These are phyloP conservation scores for Canariomyces notabilis DNA, from an alignment of 2,329 filamentous ascomycete species.

Conservation along the genomic window DNA sequence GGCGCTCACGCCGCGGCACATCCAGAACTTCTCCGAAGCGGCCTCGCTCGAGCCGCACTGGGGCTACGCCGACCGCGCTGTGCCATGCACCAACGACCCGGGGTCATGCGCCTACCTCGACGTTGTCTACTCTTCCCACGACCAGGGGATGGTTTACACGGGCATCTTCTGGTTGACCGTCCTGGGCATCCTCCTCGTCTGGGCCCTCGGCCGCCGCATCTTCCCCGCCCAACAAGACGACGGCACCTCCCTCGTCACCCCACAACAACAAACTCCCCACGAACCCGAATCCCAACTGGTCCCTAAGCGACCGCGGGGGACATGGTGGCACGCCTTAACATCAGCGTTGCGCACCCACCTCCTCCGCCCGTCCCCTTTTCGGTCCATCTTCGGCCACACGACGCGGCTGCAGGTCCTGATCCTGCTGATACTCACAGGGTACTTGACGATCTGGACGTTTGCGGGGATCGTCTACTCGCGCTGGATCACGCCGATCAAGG, in stretches of 20 bases:
- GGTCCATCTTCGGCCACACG: slow-evolving; percentile 60
- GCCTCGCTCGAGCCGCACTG: slow-evolving; percentile 38
- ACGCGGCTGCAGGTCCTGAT: slow-evolving; percentile 64
- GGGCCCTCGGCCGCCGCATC: slow-evolving; percentile 32
- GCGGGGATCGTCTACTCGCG: slow-evolving; percentile 62
- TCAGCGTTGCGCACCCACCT: slow-evolving; percentile 47
- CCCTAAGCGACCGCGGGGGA: neutral
- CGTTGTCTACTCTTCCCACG: slow-evolving; percentile 45
- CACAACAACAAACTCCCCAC: neutral
- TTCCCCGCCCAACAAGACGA: slow-evolving; percentile 13
- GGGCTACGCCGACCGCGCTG: slow-evolving; percentile 42
- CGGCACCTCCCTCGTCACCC: slow-evolving; percentile 11
- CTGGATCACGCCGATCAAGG: slow-evolving; percentile 66
- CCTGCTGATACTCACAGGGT: slow-evolving; percentile 52
- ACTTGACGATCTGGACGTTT: slow-evolving; percentile 64
- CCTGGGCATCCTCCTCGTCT: slow-evolving; percentile 39
- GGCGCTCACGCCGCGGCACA: slow-evolving; percentile 28
- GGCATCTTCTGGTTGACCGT: slow-evolving; percentile 48
- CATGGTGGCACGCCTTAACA: slow-evolving; percentile 34
- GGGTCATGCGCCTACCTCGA: slow-evolving; percentile 49
- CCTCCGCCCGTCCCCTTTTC: slow-evolving; percentile 50
- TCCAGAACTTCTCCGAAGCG: slow-evolving; percentile 39
- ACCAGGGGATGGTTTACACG: slow-evolving; percentile 45
- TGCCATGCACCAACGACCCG: slow-evolving; percentile 43
- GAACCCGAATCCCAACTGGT: slow-evolving; percentile 1